phyloP scores from a whole-genome alignment of 768 basidiomycete genomes.

The Suillus decipiens region DNA sequence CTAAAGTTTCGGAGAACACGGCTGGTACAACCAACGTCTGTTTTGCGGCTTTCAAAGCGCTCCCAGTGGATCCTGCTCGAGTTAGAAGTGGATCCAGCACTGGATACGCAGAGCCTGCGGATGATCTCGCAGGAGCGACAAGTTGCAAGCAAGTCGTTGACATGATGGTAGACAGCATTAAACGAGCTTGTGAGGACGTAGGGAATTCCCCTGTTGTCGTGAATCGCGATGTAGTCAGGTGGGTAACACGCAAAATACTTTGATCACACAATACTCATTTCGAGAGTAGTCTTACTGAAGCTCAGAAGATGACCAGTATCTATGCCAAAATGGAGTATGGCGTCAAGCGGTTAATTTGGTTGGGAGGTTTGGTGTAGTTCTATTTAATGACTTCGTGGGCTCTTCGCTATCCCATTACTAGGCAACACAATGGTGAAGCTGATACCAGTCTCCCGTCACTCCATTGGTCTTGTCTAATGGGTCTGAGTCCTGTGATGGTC shows the following conservation, averaged over 20 bases:
- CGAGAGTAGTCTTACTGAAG: constrained; percentile 68
- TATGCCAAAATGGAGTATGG: constrained; percentile 95
- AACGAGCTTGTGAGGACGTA: constrained; percentile 63
- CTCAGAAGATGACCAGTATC: constrained; percentile 80
- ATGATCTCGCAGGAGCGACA: constrained; percentile 59
- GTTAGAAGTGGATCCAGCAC: constrained; percentile 41
- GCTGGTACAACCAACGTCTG: constrained; percentile 40
- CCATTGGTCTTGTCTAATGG: neutral
- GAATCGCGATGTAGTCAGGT: constrained; percentile 79
- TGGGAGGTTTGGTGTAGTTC: constrained; percentile 55
- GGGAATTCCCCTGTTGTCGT: constrained; percentile 52
- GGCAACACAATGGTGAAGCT: neutral
- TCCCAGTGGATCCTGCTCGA: constrained; percentile 67
- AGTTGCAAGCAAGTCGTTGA: constrained; percentile 80
- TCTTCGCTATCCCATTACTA: neutral
- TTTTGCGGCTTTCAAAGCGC: constrained; percentile 78
- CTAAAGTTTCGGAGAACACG: constrained; percentile 38
- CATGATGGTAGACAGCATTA: constrained; percentile 71
- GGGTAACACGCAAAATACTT: constrained; percentile 19
- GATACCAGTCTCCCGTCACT: neutral
- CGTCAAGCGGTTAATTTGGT: constrained; percentile 86
- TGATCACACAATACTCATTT: neutral
- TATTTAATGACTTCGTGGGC: neutral
- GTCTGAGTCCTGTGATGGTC: neutral
- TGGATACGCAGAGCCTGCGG: constrained; percentile 54